Evolutionary conservation across 2,329 filamentous ascomycete genomes (phyloP).

Genomic region (Incumbomyces delicatus): DNA sequence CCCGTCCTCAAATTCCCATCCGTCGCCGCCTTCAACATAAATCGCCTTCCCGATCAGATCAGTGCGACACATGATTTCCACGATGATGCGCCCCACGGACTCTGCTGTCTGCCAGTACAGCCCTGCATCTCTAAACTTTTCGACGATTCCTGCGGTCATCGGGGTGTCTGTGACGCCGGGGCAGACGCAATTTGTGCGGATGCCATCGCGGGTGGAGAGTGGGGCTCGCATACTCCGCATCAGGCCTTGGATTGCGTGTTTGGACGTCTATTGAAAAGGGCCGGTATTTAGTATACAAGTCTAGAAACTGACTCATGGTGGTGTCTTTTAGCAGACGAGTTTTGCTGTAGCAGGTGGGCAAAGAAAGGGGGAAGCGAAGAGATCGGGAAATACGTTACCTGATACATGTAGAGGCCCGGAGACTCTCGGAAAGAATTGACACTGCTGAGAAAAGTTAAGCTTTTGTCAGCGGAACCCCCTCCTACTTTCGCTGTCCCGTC

Average conservation of each 20-base stretch:
- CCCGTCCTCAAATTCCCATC: slow-evolving; percentile 35
- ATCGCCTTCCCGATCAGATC: slow-evolving; percentile 32
- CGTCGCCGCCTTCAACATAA: slow-evolving; percentile 34
- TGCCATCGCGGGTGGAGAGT: slow-evolving; percentile 24
- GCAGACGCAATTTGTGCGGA: slow-evolving; percentile 36
- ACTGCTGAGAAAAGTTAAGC: slow-evolving; percentile 34
- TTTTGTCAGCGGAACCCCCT: slow-evolving; percentile 26
- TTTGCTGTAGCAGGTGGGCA: no score
- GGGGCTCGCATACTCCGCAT: slow-evolving; percentile 36
- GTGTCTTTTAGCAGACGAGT: no score
- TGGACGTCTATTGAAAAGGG: slow-evolving; percentile 24
- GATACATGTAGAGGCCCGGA: slow-evolving; percentile 39
- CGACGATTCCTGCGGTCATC: slow-evolving; percentile 28
- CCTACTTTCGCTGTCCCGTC: slow-evolving; percentile 18
- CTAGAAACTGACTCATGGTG: no score
- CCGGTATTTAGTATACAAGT: no score
- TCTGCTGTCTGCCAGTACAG: slow-evolving; percentile 30
- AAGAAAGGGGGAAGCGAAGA: no score
- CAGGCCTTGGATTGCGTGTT: slow-evolving; percentile 42
- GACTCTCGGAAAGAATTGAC: slow-evolving; percentile 41
- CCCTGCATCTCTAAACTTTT: slow-evolving; percentile 28
- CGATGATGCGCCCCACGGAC: slow-evolving; percentile 32
- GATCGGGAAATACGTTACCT: slow-evolving; percentile 11
- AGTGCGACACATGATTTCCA: slow-evolving; percentile 26
- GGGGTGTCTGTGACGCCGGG: slow-evolving; percentile 25